Conservation (phyloP, 83 land plant species). For the Picea engelmannii region DNA sequence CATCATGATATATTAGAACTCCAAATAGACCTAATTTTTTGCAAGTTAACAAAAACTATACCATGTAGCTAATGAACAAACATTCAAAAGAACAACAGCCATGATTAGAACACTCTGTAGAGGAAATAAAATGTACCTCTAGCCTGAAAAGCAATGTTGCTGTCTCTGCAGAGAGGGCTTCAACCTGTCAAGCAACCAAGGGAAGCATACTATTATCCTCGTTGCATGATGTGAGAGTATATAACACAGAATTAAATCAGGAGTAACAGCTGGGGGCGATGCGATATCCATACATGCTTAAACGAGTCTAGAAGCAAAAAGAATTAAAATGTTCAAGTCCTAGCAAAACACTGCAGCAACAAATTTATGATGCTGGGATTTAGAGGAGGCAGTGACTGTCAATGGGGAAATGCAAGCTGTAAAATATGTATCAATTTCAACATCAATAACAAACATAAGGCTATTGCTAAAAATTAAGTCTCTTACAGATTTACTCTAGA, state of each 20-base stretch:
- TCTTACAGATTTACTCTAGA: background rate
- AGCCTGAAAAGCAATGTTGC: slow-evolving; percentile 60
- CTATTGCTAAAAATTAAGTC: background rate
- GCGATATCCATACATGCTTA: background rate
- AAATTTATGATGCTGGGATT: background rate
- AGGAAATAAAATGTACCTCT: slow-evolving; percentile 39
- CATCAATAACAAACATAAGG: too few species aligned
- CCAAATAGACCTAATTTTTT: background rate
- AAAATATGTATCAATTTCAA: background rate
- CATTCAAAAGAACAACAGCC: background rate
- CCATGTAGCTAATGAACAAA: background rate
- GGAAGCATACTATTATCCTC: background rate
- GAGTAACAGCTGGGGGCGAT: background rate
- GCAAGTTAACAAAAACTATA: background rate
- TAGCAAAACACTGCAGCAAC: background rate
- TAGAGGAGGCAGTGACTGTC: background rate
- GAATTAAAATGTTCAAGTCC: background rate
- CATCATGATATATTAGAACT: background rate
- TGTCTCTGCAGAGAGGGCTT: slow-evolving; percentile 73
- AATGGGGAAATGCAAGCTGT: background rate
- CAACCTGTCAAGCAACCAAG: slow-evolving; percentile 45
- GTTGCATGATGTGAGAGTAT: too few species aligned
- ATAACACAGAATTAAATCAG: background rate
- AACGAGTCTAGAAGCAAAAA: background rate
- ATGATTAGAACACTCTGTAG: background rate